phyloP scores from a whole-genome alignment of 805 yeast species.

The Teunomyces aglyptinius region DNA sequence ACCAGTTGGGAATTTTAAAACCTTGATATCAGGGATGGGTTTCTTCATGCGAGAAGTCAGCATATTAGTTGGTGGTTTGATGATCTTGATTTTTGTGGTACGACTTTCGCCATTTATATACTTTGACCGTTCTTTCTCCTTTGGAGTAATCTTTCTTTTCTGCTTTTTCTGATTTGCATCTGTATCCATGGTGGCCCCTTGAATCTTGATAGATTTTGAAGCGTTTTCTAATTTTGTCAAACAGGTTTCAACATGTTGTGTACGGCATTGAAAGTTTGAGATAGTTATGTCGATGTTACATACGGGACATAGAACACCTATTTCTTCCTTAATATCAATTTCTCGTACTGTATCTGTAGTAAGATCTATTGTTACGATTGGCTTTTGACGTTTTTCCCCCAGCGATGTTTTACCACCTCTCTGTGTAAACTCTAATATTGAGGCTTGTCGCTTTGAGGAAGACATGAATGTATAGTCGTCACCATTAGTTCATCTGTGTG shows the following conservation, averaged over 20 bases:
- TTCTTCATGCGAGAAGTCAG: conserved; percentile 20
- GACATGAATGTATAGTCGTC: background rate
- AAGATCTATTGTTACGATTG: conserved; percentile 15
- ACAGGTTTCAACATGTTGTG: conserved; percentile 57
- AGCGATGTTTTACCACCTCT: background rate
- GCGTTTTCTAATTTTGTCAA: conserved; percentile 15
- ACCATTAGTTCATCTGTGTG: background rate
- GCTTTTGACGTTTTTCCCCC: conserved; percentile 5
- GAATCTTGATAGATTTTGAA: too few relatives aligned
- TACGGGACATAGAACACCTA: conserved; percentile 45
- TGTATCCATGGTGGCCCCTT: background rate
- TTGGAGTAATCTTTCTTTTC: conserved; percentile 20
- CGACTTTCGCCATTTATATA: background rate
- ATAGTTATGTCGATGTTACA: conserved; percentile 42
- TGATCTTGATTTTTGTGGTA: conserved; percentile 11
- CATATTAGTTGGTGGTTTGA: conserved; percentile 12
- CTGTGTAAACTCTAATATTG: conserved; percentile 22
- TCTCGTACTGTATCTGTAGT: conserved; percentile 9
- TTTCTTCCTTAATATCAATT: background rate
- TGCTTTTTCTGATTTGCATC: background rate
- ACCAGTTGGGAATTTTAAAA: conserved; percentile 39
- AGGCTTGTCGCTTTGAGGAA: conserved; percentile 15
- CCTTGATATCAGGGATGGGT: conserved; percentile 55
- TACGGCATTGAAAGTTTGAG: conserved; percentile 42
- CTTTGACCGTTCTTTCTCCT: conserved; percentile 9